Evolutionary conservation across 2,329 filamentous ascomycete species (phyloP).

Genomic region (Pestalotiopsis sp.): DNA sequence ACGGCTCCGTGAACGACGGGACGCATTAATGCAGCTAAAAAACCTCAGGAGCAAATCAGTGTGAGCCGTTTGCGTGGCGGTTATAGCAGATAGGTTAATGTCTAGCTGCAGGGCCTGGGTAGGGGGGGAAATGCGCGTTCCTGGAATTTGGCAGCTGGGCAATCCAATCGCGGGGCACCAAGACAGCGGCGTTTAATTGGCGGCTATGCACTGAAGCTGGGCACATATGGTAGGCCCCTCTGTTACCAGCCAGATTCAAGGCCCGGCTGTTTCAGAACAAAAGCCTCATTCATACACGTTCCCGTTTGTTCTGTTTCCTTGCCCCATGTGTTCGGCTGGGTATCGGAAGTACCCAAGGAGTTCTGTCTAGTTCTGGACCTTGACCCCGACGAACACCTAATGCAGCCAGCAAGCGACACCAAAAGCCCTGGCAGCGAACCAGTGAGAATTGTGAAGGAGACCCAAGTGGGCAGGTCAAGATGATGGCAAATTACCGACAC

Average conservation of each 20-base stretch:
- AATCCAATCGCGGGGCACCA: not conserved
- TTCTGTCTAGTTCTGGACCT: not conserved
- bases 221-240: not conserved
- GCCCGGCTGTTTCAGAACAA: slow-evolving; percentile 1
- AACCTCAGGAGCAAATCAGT: not conserved
- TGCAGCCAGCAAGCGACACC: not conserved
- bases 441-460: not conserved
- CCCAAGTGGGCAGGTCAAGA: not conserved
- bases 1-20: not conserved
- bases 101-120: not conserved
- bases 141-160: not conserved
- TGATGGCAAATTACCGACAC: not conserved
- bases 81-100: not conserved
- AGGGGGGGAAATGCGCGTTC: not conserved
- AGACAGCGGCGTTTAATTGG: not conserved
- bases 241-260: not conserved
- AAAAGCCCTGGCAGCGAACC: not conserved
- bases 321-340: not conserved
- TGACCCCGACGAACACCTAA: not conserved
- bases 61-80: not conserved
- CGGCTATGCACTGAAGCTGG: not conserved
- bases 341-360: not conserved
- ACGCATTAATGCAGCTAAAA: not conserved
- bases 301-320: not conserved
- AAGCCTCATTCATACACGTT: slow-evolving; percentile 1